These are phyloP conservation scores for Colletotrichum sansevieriae DNA, from an alignment of 2,329 filamentous ascomycete species.

Conservation along the genomic window DNA sequence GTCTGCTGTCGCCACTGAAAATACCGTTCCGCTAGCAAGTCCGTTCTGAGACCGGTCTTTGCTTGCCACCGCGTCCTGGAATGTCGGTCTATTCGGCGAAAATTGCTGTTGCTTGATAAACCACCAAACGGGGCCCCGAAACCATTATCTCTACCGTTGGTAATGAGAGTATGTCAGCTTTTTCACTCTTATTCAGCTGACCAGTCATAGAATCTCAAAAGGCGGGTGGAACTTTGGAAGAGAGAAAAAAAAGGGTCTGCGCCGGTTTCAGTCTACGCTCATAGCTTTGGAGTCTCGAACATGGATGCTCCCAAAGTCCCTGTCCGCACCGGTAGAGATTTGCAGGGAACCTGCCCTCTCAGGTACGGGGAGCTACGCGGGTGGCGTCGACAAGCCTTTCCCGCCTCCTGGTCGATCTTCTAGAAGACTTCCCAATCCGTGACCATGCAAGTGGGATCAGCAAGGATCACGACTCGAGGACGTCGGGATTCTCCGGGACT, in stretches of 20 bases:
- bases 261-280: not conserved
- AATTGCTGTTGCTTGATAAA: conserved; percentile 11
- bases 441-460: conserved; percentile 15
- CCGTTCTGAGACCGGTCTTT: conserved; percentile 12
- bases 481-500: conserved; percentile 37
- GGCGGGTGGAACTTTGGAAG: not conserved
- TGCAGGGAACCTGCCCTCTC: conserved; percentile 14
- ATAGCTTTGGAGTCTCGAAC: conserved; percentile 5
- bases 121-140: not conserved
- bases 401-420: conserved; percentile 30
- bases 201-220: conserved; percentile 20
- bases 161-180: conserved; percentile 32
- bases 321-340: conserved; percentile 6
- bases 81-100: conserved; percentile 27
- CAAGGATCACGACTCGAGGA: conserved; percentile 33
- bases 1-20: too few relatives aligned
- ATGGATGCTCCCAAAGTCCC: conserved; percentile 20
- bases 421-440: conserved; percentile 38
- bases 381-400: conserved; percentile 36
- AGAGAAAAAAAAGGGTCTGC: conserved; percentile 20
- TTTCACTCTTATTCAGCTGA: not conserved
- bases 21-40: too few relatives aligned
- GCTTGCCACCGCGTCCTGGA: conserved; percentile 3
- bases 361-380: conserved; percentile 22
- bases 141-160: conserved; percentile 26